Percentiles rank a stretch among this genome's conserved stretches.
Conservation (phyloP, 2,329 filamentous ascomycete genomes). For the Colletotrichum coccodes region DNA sequence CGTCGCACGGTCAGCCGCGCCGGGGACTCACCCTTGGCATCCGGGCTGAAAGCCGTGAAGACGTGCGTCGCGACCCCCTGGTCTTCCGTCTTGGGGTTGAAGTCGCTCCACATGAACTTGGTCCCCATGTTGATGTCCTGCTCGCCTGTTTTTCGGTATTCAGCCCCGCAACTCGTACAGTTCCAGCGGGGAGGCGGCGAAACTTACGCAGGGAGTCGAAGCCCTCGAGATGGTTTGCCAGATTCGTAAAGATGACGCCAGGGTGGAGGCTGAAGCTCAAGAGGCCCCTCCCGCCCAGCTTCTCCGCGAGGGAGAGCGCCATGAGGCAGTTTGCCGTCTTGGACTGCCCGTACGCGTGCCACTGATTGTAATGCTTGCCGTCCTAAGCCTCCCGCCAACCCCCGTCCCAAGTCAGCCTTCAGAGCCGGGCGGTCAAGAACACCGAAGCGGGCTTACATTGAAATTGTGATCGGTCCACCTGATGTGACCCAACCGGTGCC, state of each 20-base stretch:
- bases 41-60: slow-evolving; percentile 44
- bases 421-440: no score
- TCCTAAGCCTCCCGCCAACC: neutral
- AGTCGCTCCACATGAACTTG: slow-evolving; percentile 32
- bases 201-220: slow-evolving; percentile 14
- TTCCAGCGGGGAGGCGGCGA: accelerated
- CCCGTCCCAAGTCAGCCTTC: no score
- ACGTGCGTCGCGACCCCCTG: slow-evolving; percentile 43
- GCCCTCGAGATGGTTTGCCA: slow-evolving; percentile 24
- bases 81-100: slow-evolving; percentile 39
- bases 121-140: slow-evolving; percentile 34
- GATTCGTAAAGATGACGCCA: slow-evolving; percentile 39
- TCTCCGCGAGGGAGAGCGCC: slow-evolving; percentile 42
- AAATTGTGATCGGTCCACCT: slow-evolving; percentile 57
- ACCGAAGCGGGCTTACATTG: slow-evolving; percentile 42
- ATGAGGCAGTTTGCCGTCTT: slow-evolving; percentile 45
- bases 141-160: slow-evolving; percentile 36
- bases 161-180: neutral
- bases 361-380: slow-evolving; percentile 36
- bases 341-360: slow-evolving; percentile 40
- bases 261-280: slow-evolving; percentile 47
- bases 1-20: neutral
- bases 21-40: neutral
- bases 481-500: slow-evolving; percentile 52
- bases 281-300: slow-evolving; percentile 41